Percentiles rank a stretch among this genome's conserved stretches.
These are phyloP conservation scores for Paulinella micropora DNA, from an alignment of 78 protist species.

Conservation along the genomic window DNA sequence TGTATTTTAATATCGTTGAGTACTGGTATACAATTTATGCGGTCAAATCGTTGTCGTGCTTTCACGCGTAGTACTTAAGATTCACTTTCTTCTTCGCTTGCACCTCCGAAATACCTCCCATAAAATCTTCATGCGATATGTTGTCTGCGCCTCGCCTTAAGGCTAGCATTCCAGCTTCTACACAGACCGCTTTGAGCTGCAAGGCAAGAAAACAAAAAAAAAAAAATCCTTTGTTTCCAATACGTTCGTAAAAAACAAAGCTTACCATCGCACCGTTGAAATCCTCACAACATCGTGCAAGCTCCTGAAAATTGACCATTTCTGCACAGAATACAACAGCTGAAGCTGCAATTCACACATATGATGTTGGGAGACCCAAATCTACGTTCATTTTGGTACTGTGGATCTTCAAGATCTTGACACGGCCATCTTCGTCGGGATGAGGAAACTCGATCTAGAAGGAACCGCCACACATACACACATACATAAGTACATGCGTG, in stretches of 20 bases:
- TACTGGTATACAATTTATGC: too few species aligned
- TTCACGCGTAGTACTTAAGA: conserved; percentile 83
- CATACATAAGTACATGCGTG: neutral
- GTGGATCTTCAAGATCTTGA: conserved; percentile 86
- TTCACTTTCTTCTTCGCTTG: conserved; percentile 86
- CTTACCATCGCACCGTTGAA: conserved; percentile 99
- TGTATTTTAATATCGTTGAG: too few species aligned
- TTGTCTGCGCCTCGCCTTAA: conserved; percentile 50
- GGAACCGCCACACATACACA: neutral
- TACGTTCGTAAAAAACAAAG: too few species aligned
- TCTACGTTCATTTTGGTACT: conserved; percentile 76
- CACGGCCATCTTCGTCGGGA: conserved; percentile 93
- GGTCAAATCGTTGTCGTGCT: too few species aligned
- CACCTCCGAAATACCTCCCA: conserved; percentile 92
- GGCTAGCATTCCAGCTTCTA: conserved; percentile 69
- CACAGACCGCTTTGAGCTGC: conserved; percentile 98
- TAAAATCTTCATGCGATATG: conserved; percentile 86
- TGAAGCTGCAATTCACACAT: neutral
- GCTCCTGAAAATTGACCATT: conserved; percentile 88
- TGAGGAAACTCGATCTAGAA: conserved; percentile 85
- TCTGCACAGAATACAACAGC: neutral
- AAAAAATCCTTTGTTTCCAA: too few species aligned
- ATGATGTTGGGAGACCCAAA: neutral
- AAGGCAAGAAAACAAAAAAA: too few species aligned
- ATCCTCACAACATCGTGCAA: conserved; percentile 92